Evolutionary conservation across 2,329 filamentous ascomycete species (phyloP).

Genomic region (Coniochaeta sp.): DNA sequence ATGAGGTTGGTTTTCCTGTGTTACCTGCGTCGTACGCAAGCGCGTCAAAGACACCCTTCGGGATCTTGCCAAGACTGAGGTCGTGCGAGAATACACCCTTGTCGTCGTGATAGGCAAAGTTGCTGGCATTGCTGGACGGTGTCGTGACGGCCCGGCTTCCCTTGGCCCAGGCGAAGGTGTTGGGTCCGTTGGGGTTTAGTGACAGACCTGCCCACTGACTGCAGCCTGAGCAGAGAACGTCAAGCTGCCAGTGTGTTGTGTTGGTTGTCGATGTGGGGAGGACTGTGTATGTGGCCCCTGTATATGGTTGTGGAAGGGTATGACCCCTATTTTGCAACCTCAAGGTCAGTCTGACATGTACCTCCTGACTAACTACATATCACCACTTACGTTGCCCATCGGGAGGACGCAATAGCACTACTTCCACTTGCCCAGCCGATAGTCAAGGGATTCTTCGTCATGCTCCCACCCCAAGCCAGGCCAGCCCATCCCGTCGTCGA

Average conservation of each 20-base stretch:
- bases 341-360: background rate
- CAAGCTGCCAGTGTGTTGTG: constrained; percentile 20
- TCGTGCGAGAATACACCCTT: constrained; percentile 13
- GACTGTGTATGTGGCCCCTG: constrained; percentile 13
- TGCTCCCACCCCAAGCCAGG: constrained; percentile 29
- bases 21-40: constrained; percentile 9
- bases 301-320: constrained; percentile 10
- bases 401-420: constrained; percentile 25
- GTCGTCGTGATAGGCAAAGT: constrained; percentile 13
- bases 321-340: constrained; percentile 6
- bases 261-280: constrained; percentile 13
- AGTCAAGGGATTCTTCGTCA: constrained; percentile 29
- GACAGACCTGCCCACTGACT: constrained; percentile 13
- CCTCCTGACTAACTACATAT: too few species aligned
- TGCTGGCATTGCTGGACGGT: constrained; percentile 16
- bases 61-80: constrained; percentile 12
- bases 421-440: constrained; percentile 26
- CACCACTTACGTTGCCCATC: constrained; percentile 25
- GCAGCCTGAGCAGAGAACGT: constrained; percentile 18
- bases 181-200: constrained; percentile 15
- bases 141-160: constrained; percentile 9
- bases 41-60: constrained; percentile 15
- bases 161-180: constrained; percentile 17
- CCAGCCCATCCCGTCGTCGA: constrained; percentile 26
- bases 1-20: background rate